These are phyloP conservation scores for Aureobasidium sp. DNA, from an alignment of 2,329 filamentous ascomycete genomes.

Conservation along the genomic window DNA sequence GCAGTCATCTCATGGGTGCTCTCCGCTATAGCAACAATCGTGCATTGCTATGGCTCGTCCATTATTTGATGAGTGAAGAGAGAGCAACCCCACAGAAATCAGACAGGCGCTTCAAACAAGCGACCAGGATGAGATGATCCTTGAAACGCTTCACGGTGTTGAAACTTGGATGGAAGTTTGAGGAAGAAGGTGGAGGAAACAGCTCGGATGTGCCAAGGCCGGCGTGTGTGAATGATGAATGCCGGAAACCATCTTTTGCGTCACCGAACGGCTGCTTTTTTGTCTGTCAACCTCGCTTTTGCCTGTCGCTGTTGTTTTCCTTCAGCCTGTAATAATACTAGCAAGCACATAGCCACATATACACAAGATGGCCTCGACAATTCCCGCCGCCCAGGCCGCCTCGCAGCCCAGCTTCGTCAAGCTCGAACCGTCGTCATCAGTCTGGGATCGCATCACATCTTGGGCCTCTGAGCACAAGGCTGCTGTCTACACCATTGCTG, in stretches of 20 bases:
- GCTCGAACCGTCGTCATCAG: slow-evolving; percentile 40
- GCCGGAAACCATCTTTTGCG: not conserved
- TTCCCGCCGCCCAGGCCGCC: not conserved
- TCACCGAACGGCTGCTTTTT: slow-evolving; percentile 5
- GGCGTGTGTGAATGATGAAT: not conserved
- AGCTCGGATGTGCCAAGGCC: not conserved
- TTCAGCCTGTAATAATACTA: slow-evolving; percentile 5
- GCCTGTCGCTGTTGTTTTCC: not conserved
- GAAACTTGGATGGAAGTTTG: not conserved
- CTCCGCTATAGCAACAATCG: no score
- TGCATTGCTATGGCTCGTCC: not conserved
- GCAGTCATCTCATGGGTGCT: no score
- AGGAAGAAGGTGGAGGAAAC: not conserved
- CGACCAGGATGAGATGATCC: not conserved
- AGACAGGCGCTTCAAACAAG: not conserved
- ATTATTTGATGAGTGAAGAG: no score
- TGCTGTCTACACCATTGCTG: slow-evolving; percentile 90
- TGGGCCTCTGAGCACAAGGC: slow-evolving; percentile 97
- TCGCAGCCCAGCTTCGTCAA: slow-evolving; percentile 12
- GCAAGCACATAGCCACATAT: not conserved
- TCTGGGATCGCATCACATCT: slow-evolving; percentile 83
- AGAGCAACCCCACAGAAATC: not conserved
- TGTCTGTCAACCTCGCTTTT: not conserved
- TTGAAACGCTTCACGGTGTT: not conserved
- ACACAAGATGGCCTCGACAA: slow-evolving; percentile 7